These are phyloP conservation scores for Schizosaccharomyces lindneri DNA, from an alignment of 805 yeast species.

Conservation along the genomic window DNA sequence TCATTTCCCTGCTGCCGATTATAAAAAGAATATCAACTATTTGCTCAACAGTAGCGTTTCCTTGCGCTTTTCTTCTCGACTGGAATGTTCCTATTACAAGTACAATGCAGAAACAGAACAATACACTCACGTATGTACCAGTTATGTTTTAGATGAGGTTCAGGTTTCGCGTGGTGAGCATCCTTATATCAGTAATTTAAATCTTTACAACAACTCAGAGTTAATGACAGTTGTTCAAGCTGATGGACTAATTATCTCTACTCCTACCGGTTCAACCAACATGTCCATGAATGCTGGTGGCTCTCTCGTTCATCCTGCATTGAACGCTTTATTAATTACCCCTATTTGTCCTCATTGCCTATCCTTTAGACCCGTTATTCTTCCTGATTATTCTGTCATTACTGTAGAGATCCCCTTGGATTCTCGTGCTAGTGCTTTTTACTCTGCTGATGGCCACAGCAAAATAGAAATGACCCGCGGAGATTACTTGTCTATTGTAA, in stretches of 20 bases:
- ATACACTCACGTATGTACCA: conserved; percentile 7
- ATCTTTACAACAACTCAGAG: not conserved
- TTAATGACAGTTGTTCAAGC: conserved; percentile 11
- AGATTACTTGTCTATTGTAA: conserved; percentile 61
- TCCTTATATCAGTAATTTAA: not conserved
- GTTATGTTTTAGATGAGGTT: not conserved
- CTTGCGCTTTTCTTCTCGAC: not conserved
- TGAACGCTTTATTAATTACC: conserved; percentile 73
- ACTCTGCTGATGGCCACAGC: conserved; percentile 81
- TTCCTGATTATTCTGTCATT: conserved; percentile 79
- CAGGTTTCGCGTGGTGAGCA: conserved; percentile 4
- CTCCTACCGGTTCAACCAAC: not conserved
- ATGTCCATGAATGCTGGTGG: conserved; percentile 29
- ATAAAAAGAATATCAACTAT: not conserved
- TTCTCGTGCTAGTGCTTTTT: conserved; percentile 85
- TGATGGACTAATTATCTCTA: not conserved
- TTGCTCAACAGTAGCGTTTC: not conserved
- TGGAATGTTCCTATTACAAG: not conserved
- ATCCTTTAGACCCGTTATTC: conserved; percentile 70
- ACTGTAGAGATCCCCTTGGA: conserved; percentile 55
- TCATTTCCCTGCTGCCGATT: not conserved
- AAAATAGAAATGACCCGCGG: conserved; percentile 62
- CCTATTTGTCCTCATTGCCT: conserved; percentile 86
- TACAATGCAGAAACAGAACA: not conserved
- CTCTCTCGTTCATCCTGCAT: conserved; percentile 79